Evolutionary conservation across 768 basidiomycete genomes (phyloP).

Genomic region (Leccinum rimulosum): DNA sequence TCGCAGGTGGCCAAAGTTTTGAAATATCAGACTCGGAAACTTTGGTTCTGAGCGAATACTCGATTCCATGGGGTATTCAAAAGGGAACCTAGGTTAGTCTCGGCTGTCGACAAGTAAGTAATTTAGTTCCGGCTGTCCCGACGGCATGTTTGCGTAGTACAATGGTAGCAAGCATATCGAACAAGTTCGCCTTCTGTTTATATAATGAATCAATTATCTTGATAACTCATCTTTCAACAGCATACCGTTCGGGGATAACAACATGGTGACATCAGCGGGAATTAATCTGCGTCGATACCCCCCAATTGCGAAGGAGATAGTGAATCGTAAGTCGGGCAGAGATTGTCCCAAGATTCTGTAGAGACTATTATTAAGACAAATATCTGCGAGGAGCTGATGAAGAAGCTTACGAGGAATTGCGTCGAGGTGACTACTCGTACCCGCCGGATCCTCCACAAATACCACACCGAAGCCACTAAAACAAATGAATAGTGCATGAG

Average conservation of each 20-base stretch:
- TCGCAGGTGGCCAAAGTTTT: too few relatives aligned
- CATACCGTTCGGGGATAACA: too few relatives aligned
- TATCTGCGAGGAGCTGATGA: background rate
- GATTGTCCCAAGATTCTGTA: conserved; percentile 24
- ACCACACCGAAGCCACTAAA: conserved; percentile 28
- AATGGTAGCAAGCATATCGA: too few relatives aligned
- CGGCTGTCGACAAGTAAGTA: too few relatives aligned
- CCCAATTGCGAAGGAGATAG: conserved; percentile 21
- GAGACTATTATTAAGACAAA: background rate
- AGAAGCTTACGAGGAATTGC: conserved; percentile 14
- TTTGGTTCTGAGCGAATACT: too few relatives aligned
- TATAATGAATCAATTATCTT: conserved; percentile 10
- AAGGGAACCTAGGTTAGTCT: too few relatives aligned
- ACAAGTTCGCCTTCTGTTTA: too few relatives aligned
- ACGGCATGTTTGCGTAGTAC: too few relatives aligned
- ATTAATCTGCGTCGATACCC: conserved; percentile 10
- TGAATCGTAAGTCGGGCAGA: conserved; percentile 26
- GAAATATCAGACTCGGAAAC: too few relatives aligned
- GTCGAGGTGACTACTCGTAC: conserved; percentile 12
- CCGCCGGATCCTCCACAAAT: conserved; percentile 24
- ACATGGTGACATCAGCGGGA: too few relatives aligned
- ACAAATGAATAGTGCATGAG: background rate
- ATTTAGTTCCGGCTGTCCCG: too few relatives aligned
- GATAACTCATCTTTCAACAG: background rate
- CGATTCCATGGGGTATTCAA: too few relatives aligned